Conservation (phyloP, 108 stramenopile genomes). For the Aurantiochytrium sp. region DNA sequence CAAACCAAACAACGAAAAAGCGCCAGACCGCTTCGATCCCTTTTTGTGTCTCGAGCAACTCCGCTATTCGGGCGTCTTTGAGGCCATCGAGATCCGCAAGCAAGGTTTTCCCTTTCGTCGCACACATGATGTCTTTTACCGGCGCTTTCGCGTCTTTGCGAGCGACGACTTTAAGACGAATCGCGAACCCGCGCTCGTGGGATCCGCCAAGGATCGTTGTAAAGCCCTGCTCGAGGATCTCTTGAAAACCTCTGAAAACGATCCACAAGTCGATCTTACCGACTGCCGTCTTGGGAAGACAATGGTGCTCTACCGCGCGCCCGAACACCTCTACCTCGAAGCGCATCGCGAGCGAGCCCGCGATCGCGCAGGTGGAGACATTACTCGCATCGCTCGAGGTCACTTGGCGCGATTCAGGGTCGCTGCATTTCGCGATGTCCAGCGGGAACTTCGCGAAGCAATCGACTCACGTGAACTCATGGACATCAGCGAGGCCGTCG, state of each 20-base stretch:
- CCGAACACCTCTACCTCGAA: neutral
- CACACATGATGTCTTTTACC: constrained; percentile 22
- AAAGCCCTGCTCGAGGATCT: neutral
- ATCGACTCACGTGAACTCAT: neutral
- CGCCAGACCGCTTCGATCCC: constrained; percentile 67
- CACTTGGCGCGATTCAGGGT: neutral
- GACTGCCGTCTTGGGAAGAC: neutral
- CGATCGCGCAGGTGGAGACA: neutral
- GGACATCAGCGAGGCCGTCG: neutral
- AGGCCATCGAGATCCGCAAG: constrained; percentile 43
- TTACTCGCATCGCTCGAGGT: neutral
- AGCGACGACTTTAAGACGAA: neutral
- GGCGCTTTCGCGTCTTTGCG: constrained; percentile 20
- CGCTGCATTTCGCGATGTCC: neutral
- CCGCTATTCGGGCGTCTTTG: constrained; percentile 43
- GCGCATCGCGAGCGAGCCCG: neutral
- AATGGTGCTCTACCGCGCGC: constrained; percentile 21
- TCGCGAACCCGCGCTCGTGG: neutral
- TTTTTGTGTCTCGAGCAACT: constrained; percentile 42
- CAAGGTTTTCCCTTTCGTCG: constrained; percentile 37
- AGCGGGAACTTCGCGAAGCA: neutral
- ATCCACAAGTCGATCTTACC: neutral
- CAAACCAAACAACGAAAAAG: constrained; percentile 52
- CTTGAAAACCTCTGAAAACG: neutral
- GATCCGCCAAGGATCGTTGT: neutral